A percentile compares a stretch with the other conserved stretches of the same genome.
These are phyloP conservation scores for Clarireedia paspali DNA, from an alignment of 2,329 filamentous ascomycete genomes.

Conservation along the genomic window DNA sequence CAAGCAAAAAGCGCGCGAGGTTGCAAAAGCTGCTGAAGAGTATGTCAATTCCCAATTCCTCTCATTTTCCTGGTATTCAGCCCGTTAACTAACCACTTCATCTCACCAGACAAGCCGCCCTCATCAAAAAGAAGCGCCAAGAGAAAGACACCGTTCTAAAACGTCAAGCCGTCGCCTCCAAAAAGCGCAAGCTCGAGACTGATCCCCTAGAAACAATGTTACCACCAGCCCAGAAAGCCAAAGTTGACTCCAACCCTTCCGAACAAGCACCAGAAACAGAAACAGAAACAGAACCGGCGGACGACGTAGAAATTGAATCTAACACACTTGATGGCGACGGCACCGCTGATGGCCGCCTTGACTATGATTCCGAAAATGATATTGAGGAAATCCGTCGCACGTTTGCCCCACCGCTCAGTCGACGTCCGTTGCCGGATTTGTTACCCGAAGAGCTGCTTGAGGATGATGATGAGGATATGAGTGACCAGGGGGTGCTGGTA, in stretches of 20 bases:
- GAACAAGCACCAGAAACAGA: not conserved
- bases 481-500: not conserved
- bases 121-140: constrained; percentile 25
- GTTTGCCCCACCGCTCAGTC: not conserved
- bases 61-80: constrained; percentile 4
- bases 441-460: constrained; percentile 27
- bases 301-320: not conserved
- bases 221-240: constrained; percentile 6
- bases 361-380: constrained; percentile 3
- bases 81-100: too few relatives aligned
- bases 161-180: constrained; percentile 21
- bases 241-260: not conserved
- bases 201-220: constrained; percentile 3
- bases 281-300: not conserved
- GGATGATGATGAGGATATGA: constrained; percentile 17
- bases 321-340: constrained; percentile 5
- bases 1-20: constrained; percentile 17
- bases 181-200: constrained; percentile 19
- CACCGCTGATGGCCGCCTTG: constrained; percentile 1
- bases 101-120: constrained; percentile 19
- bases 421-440: constrained; percentile 19
- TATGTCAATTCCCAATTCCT: constrained; percentile 10
- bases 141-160: constrained; percentile 22
- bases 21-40: constrained; percentile 25
- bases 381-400: not conserved